Evolutionary conservation across 2,329 filamentous ascomycete genomes (phyloP).

Genomic region (Colletotrichum graminicola): DNA sequence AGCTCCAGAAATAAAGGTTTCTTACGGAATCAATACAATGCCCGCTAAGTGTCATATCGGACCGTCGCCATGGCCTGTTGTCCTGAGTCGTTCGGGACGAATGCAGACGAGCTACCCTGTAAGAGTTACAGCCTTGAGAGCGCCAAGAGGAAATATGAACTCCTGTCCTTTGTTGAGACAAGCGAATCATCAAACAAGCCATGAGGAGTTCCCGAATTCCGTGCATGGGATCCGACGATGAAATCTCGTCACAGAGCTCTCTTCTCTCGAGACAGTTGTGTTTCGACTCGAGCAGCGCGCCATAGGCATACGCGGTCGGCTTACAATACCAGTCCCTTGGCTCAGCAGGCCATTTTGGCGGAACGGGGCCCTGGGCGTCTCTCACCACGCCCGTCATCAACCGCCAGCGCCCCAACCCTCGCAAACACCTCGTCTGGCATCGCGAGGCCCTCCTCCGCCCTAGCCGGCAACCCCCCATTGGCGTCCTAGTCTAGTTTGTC

Average conservation of each 20-base stretch:
- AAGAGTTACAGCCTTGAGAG: neutral
- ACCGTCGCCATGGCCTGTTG: neutral
- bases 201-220: neutral
- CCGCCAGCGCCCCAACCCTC: constrained; percentile 59
- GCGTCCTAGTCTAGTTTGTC: constrained; percentile 58
- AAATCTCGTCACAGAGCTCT: neutral
- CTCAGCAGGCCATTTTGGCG: constrained; percentile 1
- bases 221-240: neutral
- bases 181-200: too few species aligned
- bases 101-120: neutral
- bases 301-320: constrained; percentile 3
- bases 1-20: constrained; percentile 14
- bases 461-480: constrained; percentile 59
- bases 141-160: neutral
- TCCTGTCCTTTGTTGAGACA: neutral
- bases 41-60: neutral
- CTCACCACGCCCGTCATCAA: constrained; percentile 56
- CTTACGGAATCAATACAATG: constrained; percentile 21
- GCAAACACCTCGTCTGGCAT: constrained; percentile 53
- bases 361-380: constrained; percentile 55
- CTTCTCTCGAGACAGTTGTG: neutral
- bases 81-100: neutral
- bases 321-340: constrained; percentile 11
- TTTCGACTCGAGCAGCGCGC: neutral
- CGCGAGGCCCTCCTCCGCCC: constrained; percentile 46